These are phyloP conservation scores for Flaveria floridana DNA, from an alignment of 140 eudicot species.

Conservation along the genomic window DNA sequence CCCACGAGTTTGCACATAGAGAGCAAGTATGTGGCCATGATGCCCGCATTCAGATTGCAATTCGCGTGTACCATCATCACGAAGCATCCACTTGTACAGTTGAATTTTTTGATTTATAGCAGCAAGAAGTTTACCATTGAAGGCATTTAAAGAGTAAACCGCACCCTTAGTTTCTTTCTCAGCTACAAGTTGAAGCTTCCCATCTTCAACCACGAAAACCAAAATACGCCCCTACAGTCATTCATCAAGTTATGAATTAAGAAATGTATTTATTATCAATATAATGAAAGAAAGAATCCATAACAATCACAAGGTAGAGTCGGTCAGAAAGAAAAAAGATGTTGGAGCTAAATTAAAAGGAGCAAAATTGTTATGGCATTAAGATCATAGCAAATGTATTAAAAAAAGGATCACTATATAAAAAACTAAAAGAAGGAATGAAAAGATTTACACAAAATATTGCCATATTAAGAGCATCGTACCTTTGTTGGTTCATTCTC, in stretches of 20 bases:
- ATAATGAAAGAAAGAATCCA: not conserved
- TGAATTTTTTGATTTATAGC: constrained; percentile 95
- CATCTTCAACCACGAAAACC: constrained; percentile 80
- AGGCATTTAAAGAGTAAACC: constrained; percentile 84
- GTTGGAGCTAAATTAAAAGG: no score
- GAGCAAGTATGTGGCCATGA: constrained; percentile 95
- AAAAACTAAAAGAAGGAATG: no score
- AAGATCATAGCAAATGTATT: no score
- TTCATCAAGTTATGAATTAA: not conserved
- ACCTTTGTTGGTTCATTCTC: constrained; percentile 96
- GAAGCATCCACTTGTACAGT: constrained; percentile 91
- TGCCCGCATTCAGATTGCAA: constrained; percentile 95
- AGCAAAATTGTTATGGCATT: no score
- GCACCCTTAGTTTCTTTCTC: constrained; percentile 97
- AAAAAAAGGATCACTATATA: no score
- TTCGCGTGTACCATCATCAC: constrained; percentile 87
- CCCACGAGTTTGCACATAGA: constrained; percentile 94
- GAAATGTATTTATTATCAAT: not conserved
- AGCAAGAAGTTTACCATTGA: constrained; percentile 88
- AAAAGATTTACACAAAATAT: not conserved
- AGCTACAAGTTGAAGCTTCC: constrained; percentile 80
- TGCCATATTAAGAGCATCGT: not conserved
- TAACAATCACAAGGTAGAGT: no score
- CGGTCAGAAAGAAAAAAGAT: no score
- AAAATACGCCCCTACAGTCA: constrained; percentile 68